A percentile compares a stretch with the other conserved stretches of the same genome.
Conservation (phyloP, 2,329 filamentous ascomycete genomes). For the Alternaria triticina region DNA sequence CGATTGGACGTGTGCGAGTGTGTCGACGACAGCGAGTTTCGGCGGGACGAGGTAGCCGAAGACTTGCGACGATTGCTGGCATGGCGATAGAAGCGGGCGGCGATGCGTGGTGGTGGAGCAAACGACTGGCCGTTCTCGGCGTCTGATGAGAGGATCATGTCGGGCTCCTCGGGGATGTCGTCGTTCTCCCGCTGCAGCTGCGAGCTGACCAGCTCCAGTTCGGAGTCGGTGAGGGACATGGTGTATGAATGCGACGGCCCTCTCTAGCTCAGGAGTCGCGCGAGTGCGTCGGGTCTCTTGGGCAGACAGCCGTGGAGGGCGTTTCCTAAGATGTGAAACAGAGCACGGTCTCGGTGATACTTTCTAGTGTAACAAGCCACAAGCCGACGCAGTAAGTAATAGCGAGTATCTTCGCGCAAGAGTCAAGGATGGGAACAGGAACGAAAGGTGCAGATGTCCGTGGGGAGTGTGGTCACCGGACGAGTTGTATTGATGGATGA, state of each 20-base stretch:
- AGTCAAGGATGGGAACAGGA: constrained; percentile 27
- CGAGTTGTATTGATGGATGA: constrained; percentile 9
- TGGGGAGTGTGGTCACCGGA: constrained; percentile 3
- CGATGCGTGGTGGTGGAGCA: constrained; percentile 76
- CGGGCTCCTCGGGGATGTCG: constrained; percentile 51
- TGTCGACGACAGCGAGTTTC: constrained; percentile 78
- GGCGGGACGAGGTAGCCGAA: constrained; percentile 78
- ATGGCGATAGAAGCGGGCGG: constrained; percentile 75
- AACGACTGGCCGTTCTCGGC: constrained; percentile 52
- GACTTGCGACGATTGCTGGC: constrained; percentile 72
- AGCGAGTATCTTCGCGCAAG: constrained; percentile 16
- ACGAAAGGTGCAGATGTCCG: constrained; percentile 23
- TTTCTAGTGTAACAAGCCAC: constrained; percentile 27
- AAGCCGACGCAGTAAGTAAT: constrained; percentile 21
- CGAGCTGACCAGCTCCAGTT: constrained; percentile 39
- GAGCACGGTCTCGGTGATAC: constrained; percentile 35
- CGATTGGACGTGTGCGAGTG: constrained; percentile 73
- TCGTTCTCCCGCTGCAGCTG: constrained; percentile 41
- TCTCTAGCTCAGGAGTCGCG: constrained; percentile 19
- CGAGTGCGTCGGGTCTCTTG: constrained; percentile 26
- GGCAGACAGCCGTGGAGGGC: constrained; percentile 4
- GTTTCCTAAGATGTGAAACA: constrained; percentile 35
- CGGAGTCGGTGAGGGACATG: constrained; percentile 44
- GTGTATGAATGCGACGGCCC: constrained; percentile 8
- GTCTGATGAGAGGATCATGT: constrained; percentile 50